A percentile compares a stretch with the other conserved stretches of the same genome.
Evolutionary conservation across 148 eudicot genomes (phyloP).

Genomic region (Spergularia marina): DNA sequence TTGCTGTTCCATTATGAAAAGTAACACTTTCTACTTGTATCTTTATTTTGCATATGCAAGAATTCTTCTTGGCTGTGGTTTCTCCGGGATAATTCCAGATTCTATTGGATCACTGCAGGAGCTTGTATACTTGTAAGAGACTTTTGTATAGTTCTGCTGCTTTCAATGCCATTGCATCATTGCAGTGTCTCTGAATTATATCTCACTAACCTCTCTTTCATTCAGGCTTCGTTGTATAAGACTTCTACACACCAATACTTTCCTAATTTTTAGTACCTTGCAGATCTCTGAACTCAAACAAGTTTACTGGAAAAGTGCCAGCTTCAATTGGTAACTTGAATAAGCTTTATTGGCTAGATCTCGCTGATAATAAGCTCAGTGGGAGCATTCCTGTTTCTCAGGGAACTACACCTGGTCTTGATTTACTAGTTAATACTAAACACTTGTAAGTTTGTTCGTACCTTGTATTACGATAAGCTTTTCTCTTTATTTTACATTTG

Average conservation of each 20-base stretch:
- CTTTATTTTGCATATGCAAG: constrained; percentile 34
- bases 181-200: neutral
- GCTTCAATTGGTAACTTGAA: constrained; percentile 61
- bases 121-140: constrained; percentile 64
- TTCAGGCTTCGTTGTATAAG: neutral
- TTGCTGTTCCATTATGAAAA: constrained; percentile 7
- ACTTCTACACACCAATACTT: neutral
- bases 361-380: constrained; percentile 62
- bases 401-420: constrained; percentile 58
- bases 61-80: constrained; percentile 73
- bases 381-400: constrained; percentile 78
- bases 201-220: neutral
- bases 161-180: neutral
- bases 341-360: constrained; percentile 69
- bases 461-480: neutral
- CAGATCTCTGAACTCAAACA: constrained; percentile 75
- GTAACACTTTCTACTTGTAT: neutral
- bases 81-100: constrained; percentile 68
- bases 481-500: neutral
- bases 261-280: neutral
- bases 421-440: constrained; percentile 49
- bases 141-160: neutral
- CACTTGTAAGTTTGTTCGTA: constrained; percentile 65
- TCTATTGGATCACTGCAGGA: constrained; percentile 65
- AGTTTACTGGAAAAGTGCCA: constrained; percentile 66